These are phyloP conservation scores for Cylindrodendrum hubeiense DNA, from an alignment of 2,329 filamentous ascomycete genomes.

Conservation along the genomic window DNA sequence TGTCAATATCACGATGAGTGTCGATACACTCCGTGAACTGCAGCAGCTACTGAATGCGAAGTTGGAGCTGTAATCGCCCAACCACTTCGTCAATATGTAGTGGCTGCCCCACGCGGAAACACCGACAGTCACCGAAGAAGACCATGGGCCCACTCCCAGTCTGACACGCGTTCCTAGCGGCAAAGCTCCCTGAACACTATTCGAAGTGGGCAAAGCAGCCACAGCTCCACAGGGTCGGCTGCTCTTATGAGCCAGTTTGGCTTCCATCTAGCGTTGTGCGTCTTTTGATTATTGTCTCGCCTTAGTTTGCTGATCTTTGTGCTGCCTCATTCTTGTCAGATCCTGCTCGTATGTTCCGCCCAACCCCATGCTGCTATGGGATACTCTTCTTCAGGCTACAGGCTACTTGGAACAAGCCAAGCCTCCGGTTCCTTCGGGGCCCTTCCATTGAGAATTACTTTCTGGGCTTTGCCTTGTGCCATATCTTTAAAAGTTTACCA, in stretches of 20 bases:
- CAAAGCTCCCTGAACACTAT: not conserved
- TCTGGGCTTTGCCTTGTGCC: not conserved
- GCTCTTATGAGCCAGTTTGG: not conserved
- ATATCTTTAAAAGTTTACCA: not conserved
- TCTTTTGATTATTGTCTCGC: too few relatives aligned
- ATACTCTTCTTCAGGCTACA: not conserved
- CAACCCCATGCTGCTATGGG: not conserved
- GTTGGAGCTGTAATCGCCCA: slow-evolving; percentile 19
- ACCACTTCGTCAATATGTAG: not conserved
- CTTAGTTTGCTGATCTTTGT: not conserved
- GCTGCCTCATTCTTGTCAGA: not conserved
- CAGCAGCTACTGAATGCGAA: slow-evolving; percentile 40
- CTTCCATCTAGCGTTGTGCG: not conserved
- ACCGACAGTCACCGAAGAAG: not conserved
- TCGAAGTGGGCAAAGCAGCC: not conserved
- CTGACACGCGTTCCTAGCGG: not conserved
- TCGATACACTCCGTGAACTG: slow-evolving; percentile 44
- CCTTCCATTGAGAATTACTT: not conserved
- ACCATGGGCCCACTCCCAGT: not conserved
- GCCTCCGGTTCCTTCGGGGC: not conserved
- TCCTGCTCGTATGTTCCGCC: not conserved
- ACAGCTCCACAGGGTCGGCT: not conserved
- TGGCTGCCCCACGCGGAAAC: not conserved
- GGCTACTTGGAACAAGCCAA: not conserved
- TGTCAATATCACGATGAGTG: slow-evolving; percentile 48